Base-by-base conservation (phyloP, 2,329 filamentous ascomycete genomes). In the Monascus ruber region DNA sequence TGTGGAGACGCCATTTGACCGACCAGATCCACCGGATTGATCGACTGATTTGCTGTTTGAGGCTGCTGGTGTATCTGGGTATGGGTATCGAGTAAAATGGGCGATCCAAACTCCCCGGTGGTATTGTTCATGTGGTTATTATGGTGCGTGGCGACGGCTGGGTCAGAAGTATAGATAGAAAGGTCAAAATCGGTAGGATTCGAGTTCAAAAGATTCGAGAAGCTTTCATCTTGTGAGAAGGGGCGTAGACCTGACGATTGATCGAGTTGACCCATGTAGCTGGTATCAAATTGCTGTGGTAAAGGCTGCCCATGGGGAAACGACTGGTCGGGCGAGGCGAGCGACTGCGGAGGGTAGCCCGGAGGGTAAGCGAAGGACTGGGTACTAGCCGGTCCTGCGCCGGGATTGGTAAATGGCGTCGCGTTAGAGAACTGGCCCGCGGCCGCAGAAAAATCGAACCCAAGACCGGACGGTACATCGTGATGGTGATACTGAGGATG, bases 21-120 rank as follows among this genome's bases (percentile, higher is more conserved):
- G 45, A 63, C 59, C 32, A 71, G 50, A 42, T 71, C 66, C 29
- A 63, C 66, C 4, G 67, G 67, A 40, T 69, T 69, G 43, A 71
- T 55, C 6, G 59, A 60, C 41, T 64, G 65, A 42, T 61, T 64
- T 35, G 65, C 52, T 11, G 53, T 47, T 45, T 56, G 56, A 17
- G 53, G 50, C 39, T 55, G 52, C 35, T 54, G 50, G 38, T 55
- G 52, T 35, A 54, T 53, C 24, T 64, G 60, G 41, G 55, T 52
- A 41, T 65, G 61, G n/a, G 60, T 58, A 41, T 67, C 64, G 29
- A 66, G 46, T 46, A 68, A 42, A 10, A 63, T 48, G 6, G 60
- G 60, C 35, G 63, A 55, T 39, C 28, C 28, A 29, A 29, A 29
- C 6, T 29, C 28, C 10, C 10, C 6, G 6, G 28, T 29, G 28